Evolutionary conservation across 495 filamentous ascomycete genomes (phyloP), one percentile per base, ranked within the genome.

Genomic region (Penicillium lividum): DNA sequence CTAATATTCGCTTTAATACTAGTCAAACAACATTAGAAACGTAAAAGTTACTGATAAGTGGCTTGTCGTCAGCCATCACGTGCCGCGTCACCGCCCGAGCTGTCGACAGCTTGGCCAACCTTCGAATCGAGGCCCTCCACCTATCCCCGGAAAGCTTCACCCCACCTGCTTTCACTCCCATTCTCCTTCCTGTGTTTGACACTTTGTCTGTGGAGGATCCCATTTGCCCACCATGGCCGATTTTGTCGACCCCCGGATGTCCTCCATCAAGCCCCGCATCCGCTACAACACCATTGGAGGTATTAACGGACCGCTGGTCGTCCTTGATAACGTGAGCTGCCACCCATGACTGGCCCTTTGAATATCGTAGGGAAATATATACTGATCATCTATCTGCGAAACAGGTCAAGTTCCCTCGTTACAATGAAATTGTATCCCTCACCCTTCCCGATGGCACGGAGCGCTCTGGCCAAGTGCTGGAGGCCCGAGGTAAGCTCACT

Each of bases 221-320:
- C 51, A 67, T 61, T 64, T 57, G 57, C 61, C 68, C 69, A 68
- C 53, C 67, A 89, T 89, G 88, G 83, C 81, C 66, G 80, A 83
- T 54, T 73, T 77, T 49, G 63, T 81, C 68, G 91, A 96, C 75
- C 89, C 90, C 57, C 84, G 91, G 71, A 91, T 91, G 81, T 86
- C 89, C 77, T 82, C 77, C 66, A 82, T 96, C 71, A 84, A 88
- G 73, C 93, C 93, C 66, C 84, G 92, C 73, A 84, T 96, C 70
- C 84, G 90, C 58, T 99, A 99, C 82, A 99, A 99, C 80, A 99
- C 94, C 60, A 92, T 99, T 72, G 90, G 91, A 73, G 95, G 93
- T 76, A 89, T 98, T 74, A 99, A 98, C 78, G 95, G 94, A 48
- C 94, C 94, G 53, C 84, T 98, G 75, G 94, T 99, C 66, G 91